Conservation (phyloP, 2,329 filamentous ascomycete genomes). For the Paecilomyces niveus region DNA sequence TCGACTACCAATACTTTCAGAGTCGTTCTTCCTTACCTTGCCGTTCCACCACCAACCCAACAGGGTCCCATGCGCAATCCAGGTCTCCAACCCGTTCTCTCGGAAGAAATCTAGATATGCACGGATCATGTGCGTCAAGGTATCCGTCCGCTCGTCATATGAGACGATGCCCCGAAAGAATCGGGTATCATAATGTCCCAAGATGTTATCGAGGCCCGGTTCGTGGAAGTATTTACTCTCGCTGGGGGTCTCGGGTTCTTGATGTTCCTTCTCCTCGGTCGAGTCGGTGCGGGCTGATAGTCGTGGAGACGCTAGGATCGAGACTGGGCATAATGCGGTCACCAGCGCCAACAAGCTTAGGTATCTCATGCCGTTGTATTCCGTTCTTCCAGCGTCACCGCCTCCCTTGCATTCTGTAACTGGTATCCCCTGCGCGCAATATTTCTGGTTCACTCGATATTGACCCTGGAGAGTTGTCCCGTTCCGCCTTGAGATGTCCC, state of each 20-base stretch:
- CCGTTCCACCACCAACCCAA: conserved; percentile 87
- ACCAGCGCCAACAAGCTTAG: not conserved
- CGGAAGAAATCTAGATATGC: conserved; percentile 65
- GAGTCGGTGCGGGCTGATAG: not conserved
- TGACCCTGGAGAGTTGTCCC: not conserved
- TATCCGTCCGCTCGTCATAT: conserved; percentile 60
- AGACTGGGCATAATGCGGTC: not conserved
- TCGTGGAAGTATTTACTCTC: conserved; percentile 60
- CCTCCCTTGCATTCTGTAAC: not conserved
- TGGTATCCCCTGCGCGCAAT: not conserved
- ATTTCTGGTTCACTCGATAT: not conserved
- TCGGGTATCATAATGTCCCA: conserved; percentile 67
- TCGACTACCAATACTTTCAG: not conserved
- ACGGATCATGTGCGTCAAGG: conserved; percentile 62
- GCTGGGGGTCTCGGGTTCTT: not conserved
- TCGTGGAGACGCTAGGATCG: not conserved
- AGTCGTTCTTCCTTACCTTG: conserved; percentile 32
- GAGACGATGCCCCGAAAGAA: conserved; percentile 59
- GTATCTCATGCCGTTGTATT: not conserved
- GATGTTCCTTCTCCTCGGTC: not conserved
- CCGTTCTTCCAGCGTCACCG: not conserved
- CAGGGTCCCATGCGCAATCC: conserved; percentile 78
- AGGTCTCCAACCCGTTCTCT: conserved; percentile 64
- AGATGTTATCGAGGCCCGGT: conserved; percentile 51
- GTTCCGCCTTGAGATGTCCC: not conserved